Base-by-base conservation (phyloP, 192 early-diverging fungal species). In the Geranomyces variabilis region DNA sequence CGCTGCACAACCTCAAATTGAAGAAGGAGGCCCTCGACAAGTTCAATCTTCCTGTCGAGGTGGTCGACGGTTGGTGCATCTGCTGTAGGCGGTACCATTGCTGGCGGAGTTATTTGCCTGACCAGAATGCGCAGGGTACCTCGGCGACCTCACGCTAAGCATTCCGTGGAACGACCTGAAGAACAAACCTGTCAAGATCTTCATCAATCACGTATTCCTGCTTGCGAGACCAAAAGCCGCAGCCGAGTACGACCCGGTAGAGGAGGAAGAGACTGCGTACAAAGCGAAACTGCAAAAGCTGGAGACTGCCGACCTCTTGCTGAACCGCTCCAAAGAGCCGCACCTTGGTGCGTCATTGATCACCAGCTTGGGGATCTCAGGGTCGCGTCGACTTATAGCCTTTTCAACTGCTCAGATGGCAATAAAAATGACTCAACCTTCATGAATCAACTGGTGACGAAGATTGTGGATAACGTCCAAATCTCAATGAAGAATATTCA, bases 161-260 rank as follows among this genome's bases (percentile, higher is more conserved):
- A 97, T 99, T 61, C 96, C 97, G 9, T 99, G 97, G 97, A 90
- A 87, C 2, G 96, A 99, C 79, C 81, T 99, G 63, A 97, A 94
- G 74, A 92, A 91, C 78, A 91, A 94, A 78, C 95, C 97, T 0
- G 93, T 98, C 41, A 90, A 91, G 61, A 86, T 96, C 65, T 80
- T 86, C 49, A 90, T 99, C 71, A 92, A 94, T 71, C 86, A 97
- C 68, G 90, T 96, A 14, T 96, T 90, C 75, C 74, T 98, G 0
- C 77, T 98, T 13, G 96, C 95, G 26, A 87, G 86, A 28, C 97
- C 95, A 14, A 90, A 91, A 44, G 83, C 80, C 48, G 89, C 91
- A 53, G 57, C 45, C 24, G 77, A 95, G 81, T 92, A 94, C 80
- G 90, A 97, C 66, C 84, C 92, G 1, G 86, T 90, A 34, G 89